A percentile compares a stretch with the other conserved stretches of the same genome.
Evolutionary conservation across 352 stramenopile species (phyloP).

Genomic region (Globisporangium alternatum): DNA sequence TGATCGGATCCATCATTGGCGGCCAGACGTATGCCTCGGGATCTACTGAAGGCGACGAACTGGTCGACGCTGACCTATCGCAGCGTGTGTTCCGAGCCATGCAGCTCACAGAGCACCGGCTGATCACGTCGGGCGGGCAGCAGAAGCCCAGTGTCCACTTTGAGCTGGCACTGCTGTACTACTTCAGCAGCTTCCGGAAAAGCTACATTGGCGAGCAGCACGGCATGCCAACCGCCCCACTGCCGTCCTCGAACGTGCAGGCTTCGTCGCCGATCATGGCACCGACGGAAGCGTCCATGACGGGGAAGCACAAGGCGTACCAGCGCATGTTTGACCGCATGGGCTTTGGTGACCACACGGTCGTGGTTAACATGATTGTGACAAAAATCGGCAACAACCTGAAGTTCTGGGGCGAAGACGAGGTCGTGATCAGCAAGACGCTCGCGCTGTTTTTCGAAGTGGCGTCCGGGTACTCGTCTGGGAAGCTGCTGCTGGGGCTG

Average conservation of each 20-base stretch:
- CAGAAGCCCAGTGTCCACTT: constrained; percentile 91
- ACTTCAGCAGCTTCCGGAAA: constrained; percentile 94
- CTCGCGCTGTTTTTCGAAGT: constrained; percentile 97
- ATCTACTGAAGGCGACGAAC: constrained; percentile 92
- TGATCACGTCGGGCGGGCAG: constrained; percentile 85
- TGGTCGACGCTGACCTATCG: constrained; percentile 95
- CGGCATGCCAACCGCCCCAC: constrained; percentile 76
- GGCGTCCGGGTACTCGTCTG: constrained; percentile 94
- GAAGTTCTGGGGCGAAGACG: constrained; percentile 97
- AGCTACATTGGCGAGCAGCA: constrained; percentile 92
- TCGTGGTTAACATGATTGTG: constrained; percentile 98
- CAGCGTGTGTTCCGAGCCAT: constrained; percentile 95
- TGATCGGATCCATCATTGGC: constrained; percentile 95
- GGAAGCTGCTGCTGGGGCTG: constrained; percentile 96
- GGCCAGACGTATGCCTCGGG: constrained; percentile 93
- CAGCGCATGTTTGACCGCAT: constrained; percentile 97
- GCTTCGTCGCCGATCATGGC: constrained; percentile 80
- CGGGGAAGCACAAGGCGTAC: constrained; percentile 95
- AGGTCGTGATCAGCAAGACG: constrained; percentile 96
- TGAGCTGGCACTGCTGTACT: constrained; percentile 95
- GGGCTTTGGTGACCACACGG: constrained; percentile 95
- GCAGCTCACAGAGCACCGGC: constrained; percentile 93
- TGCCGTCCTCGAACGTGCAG: constrained; percentile 50
- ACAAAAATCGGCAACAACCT: constrained; percentile 99
- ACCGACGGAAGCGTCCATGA: constrained; percentile 63